A percentile compares a stretch with the other conserved stretches of the same genome.
Conservation (phyloP, 768 basidiomycete species). For the Termitomyces sp. region DNA sequence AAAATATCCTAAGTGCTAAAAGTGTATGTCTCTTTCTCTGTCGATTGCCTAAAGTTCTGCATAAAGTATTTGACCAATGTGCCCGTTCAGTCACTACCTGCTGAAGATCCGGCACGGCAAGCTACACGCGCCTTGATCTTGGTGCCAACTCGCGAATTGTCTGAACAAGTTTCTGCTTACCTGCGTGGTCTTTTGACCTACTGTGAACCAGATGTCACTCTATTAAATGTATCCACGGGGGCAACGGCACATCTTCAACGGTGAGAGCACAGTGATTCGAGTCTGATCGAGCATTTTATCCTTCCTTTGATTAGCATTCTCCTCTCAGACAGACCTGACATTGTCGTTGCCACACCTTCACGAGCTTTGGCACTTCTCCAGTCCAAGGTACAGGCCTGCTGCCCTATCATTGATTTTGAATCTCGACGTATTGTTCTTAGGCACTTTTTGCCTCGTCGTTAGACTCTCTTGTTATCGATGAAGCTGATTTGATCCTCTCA, state of each 20-base stretch:
- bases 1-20: constrained; percentile 84
- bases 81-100: constrained; percentile 31
- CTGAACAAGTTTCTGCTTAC: constrained; percentile 83
- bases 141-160: constrained; percentile 89
- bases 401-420: neutral
- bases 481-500: constrained; percentile 94
- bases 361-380: constrained; percentile 66
- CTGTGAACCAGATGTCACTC: constrained; percentile 70
- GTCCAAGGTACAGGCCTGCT: constrained; percentile 51
- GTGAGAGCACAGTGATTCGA: constrained; percentile 8
- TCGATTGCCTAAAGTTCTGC: neutral
- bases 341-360: constrained; percentile 78
- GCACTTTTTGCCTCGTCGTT: constrained; percentile 62
- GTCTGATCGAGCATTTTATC: neutral
- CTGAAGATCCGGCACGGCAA: constrained; percentile 40
- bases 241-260: constrained; percentile 68
- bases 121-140: constrained; percentile 75
- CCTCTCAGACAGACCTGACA: constrained; percentile 68
- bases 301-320: constrained; percentile 15
- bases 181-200: constrained; percentile 65
- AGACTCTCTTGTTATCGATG: constrained; percentile 92
- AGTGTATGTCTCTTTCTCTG: constrained; percentile 43
- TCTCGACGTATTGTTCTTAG: constrained; percentile 29
- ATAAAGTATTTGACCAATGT: constrained; percentile 8
- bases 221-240: constrained; percentile 78